These are phyloP conservation scores for Fonsecaea monophora DNA, from an alignment of 2,329 filamentous ascomycete species.

Conservation along the genomic window DNA sequence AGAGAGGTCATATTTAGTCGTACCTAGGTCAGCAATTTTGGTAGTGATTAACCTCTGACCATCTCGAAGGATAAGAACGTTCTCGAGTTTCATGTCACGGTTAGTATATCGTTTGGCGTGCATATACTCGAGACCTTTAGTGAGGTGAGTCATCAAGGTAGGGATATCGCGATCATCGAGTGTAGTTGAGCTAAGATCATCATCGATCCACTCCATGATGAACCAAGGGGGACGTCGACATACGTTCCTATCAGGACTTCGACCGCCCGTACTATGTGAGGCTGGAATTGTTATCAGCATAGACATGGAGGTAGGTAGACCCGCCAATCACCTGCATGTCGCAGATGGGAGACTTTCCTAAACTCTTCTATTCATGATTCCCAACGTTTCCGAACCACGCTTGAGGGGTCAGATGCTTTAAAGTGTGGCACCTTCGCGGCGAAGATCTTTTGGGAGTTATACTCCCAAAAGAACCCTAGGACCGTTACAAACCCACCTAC, in stretches of 20 bases:
- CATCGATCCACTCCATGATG: neutral
- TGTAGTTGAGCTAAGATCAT: neutral
- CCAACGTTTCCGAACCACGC: neutral
- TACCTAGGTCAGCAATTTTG: neutral
- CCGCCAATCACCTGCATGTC: neutral
- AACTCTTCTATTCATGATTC: neutral
- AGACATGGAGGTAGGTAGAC: neutral
- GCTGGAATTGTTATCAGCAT: neutral
- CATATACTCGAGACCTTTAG: neutral
- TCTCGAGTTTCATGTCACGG: neutral
- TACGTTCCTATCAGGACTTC: neutral
- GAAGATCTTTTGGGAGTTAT: constrained; percentile 4
- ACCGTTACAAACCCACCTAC: neutral
- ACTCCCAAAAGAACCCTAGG: too few species aligned
- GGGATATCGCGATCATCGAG: neutral
- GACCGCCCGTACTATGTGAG: neutral
- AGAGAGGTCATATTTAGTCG: neutral
- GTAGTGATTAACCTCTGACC: neutral
- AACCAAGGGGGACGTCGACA: neutral
- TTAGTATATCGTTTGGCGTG: neutral
- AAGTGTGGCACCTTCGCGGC: constrained; percentile 2
- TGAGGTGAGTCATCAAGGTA: neutral
- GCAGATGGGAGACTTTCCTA: neutral
- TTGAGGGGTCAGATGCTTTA: neutral
- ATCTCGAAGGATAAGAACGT: neutral